A percentile compares a stretch with the other conserved stretches of the same genome.
These are phyloP conservation scores for Rhizoclosmatium sp. DNA, from an alignment of 192 early-diverging fungal genomes.

Conservation along the genomic window DNA sequence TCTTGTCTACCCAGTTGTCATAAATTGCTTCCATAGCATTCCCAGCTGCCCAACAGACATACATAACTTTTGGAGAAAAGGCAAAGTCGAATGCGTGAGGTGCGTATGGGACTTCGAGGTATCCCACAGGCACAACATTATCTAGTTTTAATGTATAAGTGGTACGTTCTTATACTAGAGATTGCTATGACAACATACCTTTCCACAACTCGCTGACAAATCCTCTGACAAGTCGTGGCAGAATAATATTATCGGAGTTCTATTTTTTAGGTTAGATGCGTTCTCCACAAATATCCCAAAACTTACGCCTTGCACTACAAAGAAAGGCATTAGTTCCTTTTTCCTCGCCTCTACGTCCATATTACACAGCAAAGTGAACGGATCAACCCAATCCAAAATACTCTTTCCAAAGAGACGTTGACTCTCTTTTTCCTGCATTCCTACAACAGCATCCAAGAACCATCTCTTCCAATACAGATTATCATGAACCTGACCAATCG, in stretches of 20 bases:
- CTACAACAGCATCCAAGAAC: conserved; percentile 56
- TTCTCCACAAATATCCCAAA: neutral
- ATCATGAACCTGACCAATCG: conserved; percentile 55
- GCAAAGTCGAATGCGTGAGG: conserved; percentile 37
- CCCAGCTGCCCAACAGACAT: conserved; percentile 23
- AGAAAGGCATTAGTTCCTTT: conserved; percentile 41
- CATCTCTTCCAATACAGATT: conserved; percentile 49
- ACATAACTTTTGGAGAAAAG: conserved; percentile 16
- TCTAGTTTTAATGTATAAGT: neutral
- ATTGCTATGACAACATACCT: conserved; percentile 1
- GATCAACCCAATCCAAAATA: conserved; percentile 44
- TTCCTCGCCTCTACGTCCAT: conserved; percentile 35
- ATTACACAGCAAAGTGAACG: conserved; percentile 29
- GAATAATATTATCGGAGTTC: conserved; percentile 43
- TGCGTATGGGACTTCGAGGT: conserved; percentile 35
- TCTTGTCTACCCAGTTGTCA: neutral
- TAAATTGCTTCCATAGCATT: conserved; percentile 21
- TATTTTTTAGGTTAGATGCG: neutral
- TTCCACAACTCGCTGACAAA: conserved; percentile 39
- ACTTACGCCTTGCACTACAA: conserved; percentile 48
- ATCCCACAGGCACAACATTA: conserved; percentile 27
- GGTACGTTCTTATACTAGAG: neutral
- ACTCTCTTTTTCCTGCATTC: conserved; percentile 7
- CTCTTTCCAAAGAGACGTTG: neutral
- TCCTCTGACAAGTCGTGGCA: conserved; percentile 38